A percentile compares a stretch with the other conserved stretches of the same genome.
These are phyloP conservation scores for Fusarium sororula DNA, from an alignment of 2,329 filamentous ascomycete species.

Conservation along the genomic window DNA sequence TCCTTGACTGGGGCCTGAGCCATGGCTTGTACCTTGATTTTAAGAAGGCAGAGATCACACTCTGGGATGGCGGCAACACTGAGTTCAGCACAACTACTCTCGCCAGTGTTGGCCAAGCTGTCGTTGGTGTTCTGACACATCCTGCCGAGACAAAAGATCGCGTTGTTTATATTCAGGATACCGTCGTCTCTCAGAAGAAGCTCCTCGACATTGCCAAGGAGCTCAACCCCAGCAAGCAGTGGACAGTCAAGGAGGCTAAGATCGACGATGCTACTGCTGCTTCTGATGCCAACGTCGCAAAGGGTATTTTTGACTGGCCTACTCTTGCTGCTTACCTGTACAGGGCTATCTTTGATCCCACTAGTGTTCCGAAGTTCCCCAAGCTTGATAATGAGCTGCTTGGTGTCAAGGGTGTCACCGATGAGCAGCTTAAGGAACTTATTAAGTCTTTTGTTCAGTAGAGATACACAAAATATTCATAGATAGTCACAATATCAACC, in stretches of 20 bases:
- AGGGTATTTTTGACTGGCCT: constrained; percentile 42
- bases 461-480: accelerated
- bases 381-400: constrained; percentile 56
- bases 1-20: constrained; percentile 66
- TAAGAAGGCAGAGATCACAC: constrained; percentile 47
- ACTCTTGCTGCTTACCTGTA: constrained; percentile 48
- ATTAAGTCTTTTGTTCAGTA: constrained; percentile 36
- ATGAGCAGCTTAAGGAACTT: constrained; percentile 51
- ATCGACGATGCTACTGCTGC: constrained; percentile 41
- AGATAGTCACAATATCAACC: neutral
- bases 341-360: constrained; percentile 45
- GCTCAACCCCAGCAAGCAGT: constrained; percentile 56
- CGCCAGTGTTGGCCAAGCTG: constrained; percentile 54
- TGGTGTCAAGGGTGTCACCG: constrained; percentile 53
- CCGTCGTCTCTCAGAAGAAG: constrained; percentile 56
- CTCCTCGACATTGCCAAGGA: constrained; percentile 59
- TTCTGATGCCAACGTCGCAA: constrained; percentile 44
- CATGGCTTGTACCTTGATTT: constrained; percentile 55
- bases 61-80: constrained; percentile 61
- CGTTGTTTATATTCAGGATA: constrained; percentile 56
- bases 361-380: constrained; percentile 46
- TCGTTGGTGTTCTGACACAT: constrained; percentile 59
- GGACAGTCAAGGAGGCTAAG: constrained; percentile 53
- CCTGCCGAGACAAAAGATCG: constrained; percentile 64
- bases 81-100: constrained; percentile 60